Conservation (phyloP, 2,329 filamentous ascomycete genomes). For the Byssochlamys sp. region DNA sequence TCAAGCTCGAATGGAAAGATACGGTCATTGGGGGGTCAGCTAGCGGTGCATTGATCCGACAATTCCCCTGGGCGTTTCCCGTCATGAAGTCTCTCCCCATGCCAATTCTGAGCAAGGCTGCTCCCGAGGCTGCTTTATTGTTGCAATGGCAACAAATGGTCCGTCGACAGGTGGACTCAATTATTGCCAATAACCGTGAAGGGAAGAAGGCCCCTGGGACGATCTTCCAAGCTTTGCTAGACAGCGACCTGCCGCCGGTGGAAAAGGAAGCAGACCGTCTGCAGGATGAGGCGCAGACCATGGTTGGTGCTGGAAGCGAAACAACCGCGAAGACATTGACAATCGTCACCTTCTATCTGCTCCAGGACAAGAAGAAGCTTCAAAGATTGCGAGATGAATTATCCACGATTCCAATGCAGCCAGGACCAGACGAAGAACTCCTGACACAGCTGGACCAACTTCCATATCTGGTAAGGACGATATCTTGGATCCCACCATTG, state of each 20-base stretch:
- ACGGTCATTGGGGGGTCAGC: slow-evolving; percentile 16
- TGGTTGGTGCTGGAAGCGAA: slow-evolving; percentile 27
- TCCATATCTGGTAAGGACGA: slow-evolving; percentile 26
- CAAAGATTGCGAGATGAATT: slow-evolving; percentile 19
- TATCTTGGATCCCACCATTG: background rate
- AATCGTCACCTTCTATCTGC: slow-evolving; percentile 22
- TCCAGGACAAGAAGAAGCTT: slow-evolving; percentile 11
- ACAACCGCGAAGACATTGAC: slow-evolving; percentile 24
- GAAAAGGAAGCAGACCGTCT: slow-evolving; percentile 28
- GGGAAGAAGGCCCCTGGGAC: slow-evolving; percentile 3
- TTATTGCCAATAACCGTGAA: background rate
- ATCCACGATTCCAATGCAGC: slow-evolving; percentile 12
- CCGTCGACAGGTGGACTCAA: background rate
- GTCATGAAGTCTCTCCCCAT: slow-evolving; percentile 16
- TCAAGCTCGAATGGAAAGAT: slow-evolving; percentile 15
- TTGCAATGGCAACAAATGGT: slow-evolving; percentile 4
- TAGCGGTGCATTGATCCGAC: slow-evolving; percentile 14
- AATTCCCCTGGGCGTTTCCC: slow-evolving; percentile 20
- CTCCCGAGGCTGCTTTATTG: slow-evolving; percentile 4
- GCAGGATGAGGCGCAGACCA: slow-evolving; percentile 20
- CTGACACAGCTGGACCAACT: slow-evolving; percentile 29
- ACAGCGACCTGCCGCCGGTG: slow-evolving; percentile 23
- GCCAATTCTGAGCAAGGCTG: slow-evolving; percentile 1
- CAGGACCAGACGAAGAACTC: slow-evolving; percentile 9
- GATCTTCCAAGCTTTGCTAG: slow-evolving; percentile 23